Base-by-base conservation (phyloP, 2,329 filamentous ascomycete species). In the Pyricularia sp. region DNA sequence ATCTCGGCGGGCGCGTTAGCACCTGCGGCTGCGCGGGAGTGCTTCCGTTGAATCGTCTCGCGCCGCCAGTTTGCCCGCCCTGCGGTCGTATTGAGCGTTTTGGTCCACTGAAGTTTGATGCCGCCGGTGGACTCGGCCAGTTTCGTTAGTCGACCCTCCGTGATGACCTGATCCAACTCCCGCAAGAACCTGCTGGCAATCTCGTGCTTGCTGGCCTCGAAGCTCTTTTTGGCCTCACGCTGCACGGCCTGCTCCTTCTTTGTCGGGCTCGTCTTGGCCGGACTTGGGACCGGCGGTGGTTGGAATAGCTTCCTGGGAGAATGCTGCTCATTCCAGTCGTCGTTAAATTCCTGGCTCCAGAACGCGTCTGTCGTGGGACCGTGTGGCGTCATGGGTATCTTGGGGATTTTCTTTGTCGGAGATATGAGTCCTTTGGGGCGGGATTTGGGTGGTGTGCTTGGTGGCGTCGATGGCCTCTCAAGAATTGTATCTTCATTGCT, bases 21-120 rank as follows among this genome's bases (percentile, higher is more conserved):
- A 31, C n/a, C 42, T 33, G 64, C 20, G 23, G 25, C n/a, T 69
- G 71, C 31, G 63, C 69, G 20, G 67, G 50, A 20, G 31, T 68
- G 67, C 68, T 74, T 76, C 67, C 76, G 76, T 71, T 79, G 80
- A 17, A 83, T 77, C 14, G 83, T 85, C 74, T 90, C 88, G 26
- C 86, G 84, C 72, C 85, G 88, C 90, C 90, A 93, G 73, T 87
- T 89, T 31, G 91, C 91, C 59, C 90, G 84, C 0, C 92, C 92
- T 17, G 92, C 92, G 0, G 92, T 94, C 1, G 90, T 91, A 75
- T 90, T 91, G 67, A 95, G 85, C n/a, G 87, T 92, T 73, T 90
- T 92, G 70, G 85, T 89, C 92, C 92, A 95, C 63, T 86, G 78
- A 55, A 94, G 82, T 69, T 86, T 85, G 65, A 94, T 84, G 0